phyloP scores from a whole-genome alignment of 148 eudicot species.

The Rhododendron simsii region DNA sequence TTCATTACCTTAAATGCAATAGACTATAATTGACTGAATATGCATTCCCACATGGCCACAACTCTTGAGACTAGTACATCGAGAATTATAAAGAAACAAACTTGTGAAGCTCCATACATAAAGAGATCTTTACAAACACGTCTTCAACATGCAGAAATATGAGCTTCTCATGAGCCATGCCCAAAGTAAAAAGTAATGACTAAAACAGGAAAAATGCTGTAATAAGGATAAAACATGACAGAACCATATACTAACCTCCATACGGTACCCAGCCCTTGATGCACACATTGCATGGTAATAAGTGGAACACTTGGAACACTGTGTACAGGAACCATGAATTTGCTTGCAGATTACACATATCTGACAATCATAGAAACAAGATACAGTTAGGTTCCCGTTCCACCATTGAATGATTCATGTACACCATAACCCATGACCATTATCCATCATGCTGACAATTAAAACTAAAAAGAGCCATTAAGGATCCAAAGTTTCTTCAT shows the following conservation, averaged over 20 bases:
- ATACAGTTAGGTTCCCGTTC: background rate
- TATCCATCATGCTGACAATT: background rate
- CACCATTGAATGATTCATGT: background rate
- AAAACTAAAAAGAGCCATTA: conserved; percentile 3
- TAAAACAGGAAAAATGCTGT: background rate
- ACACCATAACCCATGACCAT: background rate
- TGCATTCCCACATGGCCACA: background rate
- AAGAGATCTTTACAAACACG: background rate
- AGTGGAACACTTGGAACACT: conserved; percentile 93
- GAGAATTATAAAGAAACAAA: background rate
- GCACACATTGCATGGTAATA: conserved; percentile 99
- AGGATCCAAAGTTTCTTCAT: background rate
- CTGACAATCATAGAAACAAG: conserved; percentile 35
- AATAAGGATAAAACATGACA: background rate
- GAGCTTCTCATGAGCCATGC: background rate
- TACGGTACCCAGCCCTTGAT: conserved; percentile 94
- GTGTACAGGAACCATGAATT: conserved; percentile 99
- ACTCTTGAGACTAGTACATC: background rate
- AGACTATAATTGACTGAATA: background rate
- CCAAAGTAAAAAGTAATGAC: background rate
- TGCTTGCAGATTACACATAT: conserved; percentile 95
- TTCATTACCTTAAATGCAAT: background rate
- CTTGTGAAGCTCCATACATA: background rate
- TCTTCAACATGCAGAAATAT: background rate
- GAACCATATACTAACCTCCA: conserved; percentile 64